Evolutionary conservation across 257 asterid species (phyloP).

Genomic region (Oldenlandia corymbosa): DNA sequence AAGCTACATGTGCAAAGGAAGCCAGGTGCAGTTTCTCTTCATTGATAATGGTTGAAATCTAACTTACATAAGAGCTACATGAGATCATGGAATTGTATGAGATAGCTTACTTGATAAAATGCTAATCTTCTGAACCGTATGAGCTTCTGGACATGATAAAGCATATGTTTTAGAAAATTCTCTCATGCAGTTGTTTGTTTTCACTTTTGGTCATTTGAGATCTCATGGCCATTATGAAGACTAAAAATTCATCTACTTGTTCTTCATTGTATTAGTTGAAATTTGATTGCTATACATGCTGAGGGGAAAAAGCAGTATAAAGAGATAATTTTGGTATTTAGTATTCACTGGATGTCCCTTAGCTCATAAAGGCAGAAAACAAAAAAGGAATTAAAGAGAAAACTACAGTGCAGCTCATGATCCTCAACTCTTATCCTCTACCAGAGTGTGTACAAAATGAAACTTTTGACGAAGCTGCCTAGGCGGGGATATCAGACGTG

Average conservation of each 20-base stretch:
- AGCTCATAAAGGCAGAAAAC: too few species aligned
- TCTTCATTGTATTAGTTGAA: neutral
- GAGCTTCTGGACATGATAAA: neutral
- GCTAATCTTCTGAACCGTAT: neutral
- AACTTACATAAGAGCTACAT: too few species aligned
- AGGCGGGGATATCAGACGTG: too few species aligned
- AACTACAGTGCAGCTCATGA: neutral
- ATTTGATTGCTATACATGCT: neutral
- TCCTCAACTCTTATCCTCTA: neutral
- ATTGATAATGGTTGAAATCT: neutral
- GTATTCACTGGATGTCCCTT: neutral
- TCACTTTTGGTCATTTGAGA: neutral
- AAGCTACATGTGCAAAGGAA: slow-evolving; percentile 79
- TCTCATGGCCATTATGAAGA: neutral
- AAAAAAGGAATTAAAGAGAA: neutral
- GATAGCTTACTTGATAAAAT: neutral
- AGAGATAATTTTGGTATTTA: neutral
- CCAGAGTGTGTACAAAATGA: neutral
- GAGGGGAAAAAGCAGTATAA: neutral
- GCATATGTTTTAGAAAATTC: neutral
- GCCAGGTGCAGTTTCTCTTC: slow-evolving; percentile 44
- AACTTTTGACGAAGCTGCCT: neutral
- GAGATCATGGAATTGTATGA: neutral
- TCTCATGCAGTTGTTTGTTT: neutral
- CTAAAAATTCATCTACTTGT: neutral